These are phyloP conservation scores for Podila epigama DNA, from an alignment of 192 early-diverging fungal genomes.

Conservation along the genomic window DNA sequence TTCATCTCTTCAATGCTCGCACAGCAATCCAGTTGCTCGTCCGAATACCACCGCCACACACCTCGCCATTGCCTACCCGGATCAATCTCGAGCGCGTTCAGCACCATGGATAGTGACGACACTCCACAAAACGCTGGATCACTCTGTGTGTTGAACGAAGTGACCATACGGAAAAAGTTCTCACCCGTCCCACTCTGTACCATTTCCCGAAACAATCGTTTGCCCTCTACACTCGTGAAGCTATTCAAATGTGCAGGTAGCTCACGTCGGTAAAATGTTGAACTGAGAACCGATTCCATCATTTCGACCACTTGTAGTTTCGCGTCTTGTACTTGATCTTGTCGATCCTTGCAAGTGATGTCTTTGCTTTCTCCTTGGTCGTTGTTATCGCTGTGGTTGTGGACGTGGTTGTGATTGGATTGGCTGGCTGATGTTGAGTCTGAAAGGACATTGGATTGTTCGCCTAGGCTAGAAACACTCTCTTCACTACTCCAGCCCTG, in stretches of 20 bases:
- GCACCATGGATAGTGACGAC: conserved; percentile 90
- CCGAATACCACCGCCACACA: conserved; percentile 74
- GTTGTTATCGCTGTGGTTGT: neutral
- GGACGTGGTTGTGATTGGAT: neutral
- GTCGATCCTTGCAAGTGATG: neutral
- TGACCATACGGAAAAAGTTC: conserved; percentile 84
- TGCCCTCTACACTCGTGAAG: conserved; percentile 78
- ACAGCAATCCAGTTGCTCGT: conserved; percentile 79
- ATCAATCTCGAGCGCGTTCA: conserved; percentile 93
- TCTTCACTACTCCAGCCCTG: neutral
- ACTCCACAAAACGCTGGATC: conserved; percentile 91
- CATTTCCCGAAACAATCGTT: conserved; percentile 77
- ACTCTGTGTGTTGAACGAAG: conserved; percentile 89
- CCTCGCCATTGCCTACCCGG: conserved; percentile 91
- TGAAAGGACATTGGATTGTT: too few species aligned
- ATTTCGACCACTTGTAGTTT: conserved; percentile 28
- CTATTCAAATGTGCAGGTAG: conserved; percentile 71
- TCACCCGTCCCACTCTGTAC: conserved; percentile 78
- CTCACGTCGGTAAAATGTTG: conserved; percentile 64
- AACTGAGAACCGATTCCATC: conserved; percentile 38
- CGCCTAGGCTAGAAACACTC: neutral
- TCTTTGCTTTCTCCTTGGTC: neutral
- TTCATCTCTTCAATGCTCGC: conserved; percentile 75
- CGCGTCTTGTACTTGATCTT: neutral
- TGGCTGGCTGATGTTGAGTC: neutral